Percentiles rank a stretch among this genome's conserved stretches.
Conservation (phyloP, 768 basidiomycete genomes). For the Clitopilus hobsonii region DNA sequence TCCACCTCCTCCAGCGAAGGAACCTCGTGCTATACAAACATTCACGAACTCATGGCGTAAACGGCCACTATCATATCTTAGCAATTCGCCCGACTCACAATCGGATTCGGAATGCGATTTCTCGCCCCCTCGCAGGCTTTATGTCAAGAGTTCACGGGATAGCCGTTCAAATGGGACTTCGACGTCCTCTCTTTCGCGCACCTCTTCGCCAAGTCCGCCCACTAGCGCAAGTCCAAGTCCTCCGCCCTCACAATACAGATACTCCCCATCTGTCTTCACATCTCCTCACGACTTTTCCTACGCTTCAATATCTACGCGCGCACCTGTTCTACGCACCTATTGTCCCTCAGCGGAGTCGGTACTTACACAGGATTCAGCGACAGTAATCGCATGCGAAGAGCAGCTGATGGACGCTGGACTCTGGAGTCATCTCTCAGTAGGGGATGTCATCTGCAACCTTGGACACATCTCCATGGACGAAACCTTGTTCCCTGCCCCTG, state of each 20-base stretch:
- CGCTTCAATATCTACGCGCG: constrained; percentile 59
- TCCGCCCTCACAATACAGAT: constrained; percentile 12
- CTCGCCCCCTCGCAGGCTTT: neutral
- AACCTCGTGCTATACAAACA: constrained; percentile 38
- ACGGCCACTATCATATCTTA: neutral
- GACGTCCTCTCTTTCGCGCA: neutral
- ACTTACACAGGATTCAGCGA: constrained; percentile 38
- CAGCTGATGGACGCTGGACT: constrained; percentile 65
- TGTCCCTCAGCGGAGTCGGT: constrained; percentile 49
- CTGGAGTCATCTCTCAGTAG: constrained; percentile 72
- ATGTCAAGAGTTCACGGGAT: neutral
- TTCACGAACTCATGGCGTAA: constrained; percentile 47
- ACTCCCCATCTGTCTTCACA: neutral
- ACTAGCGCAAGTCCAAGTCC: constrained; percentile 8
- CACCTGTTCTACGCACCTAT: constrained; percentile 70
- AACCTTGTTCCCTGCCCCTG: neutral
- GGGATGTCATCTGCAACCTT: constrained; percentile 78
- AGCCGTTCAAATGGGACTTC: neutral
- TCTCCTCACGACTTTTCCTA: constrained; percentile 62
- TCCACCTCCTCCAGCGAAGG: constrained; percentile 38
- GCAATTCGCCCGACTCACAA: neutral
- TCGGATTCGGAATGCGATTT: neutral
- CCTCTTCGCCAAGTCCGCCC: constrained; percentile 13
- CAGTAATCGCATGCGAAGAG: constrained; percentile 56
- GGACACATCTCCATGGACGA: constrained; percentile 57